A percentile compares a stretch with the other conserved stretches of the same genome.
These are phyloP conservation scores for Tolypocladium paradoxum DNA, from an alignment of 2,329 filamentous ascomycete species.

Conservation along the genomic window DNA sequence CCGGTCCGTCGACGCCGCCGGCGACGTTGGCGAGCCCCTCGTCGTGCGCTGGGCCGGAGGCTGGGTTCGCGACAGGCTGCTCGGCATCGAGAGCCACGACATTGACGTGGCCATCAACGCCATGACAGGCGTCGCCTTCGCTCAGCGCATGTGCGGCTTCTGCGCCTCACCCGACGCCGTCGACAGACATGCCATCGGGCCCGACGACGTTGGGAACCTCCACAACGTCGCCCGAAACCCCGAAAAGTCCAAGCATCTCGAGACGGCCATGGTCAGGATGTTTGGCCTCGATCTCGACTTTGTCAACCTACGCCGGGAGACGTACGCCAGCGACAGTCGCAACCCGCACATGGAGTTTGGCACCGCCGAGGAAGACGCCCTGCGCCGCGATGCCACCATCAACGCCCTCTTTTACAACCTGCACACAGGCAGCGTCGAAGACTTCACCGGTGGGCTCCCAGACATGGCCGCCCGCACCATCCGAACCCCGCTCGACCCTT, in stretches of 20 bases:
- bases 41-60: slow-evolving; percentile 72
- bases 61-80: slow-evolving; percentile 78
- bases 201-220: slow-evolving; percentile 58
- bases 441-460: slow-evolving; percentile 68
- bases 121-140: slow-evolving; percentile 73
- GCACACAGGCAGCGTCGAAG: slow-evolving; percentile 67
- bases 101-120: slow-evolving; percentile 79
- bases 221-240: slow-evolving; percentile 89
- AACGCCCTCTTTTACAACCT: slow-evolving; percentile 97
- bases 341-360: slow-evolving; percentile 93
- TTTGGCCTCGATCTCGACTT: slow-evolving; percentile 86
- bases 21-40: slow-evolving; percentile 40
- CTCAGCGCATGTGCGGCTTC: slow-evolving; percentile 56
- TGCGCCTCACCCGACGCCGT: slow-evolving; percentile 50
- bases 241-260: slow-evolving; percentile 92
- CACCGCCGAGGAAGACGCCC: slow-evolving; percentile 79
- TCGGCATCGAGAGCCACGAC: slow-evolving; percentile 62
- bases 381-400: slow-evolving; percentile 82
- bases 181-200: slow-evolving; percentile 46
- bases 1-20: slow-evolving; percentile 40
- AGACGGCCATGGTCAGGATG: slow-evolving; percentile 78
- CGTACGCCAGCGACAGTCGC: slow-evolving; percentile 77
- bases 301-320: slow-evolving; percentile 88
- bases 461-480: slow-evolving; percentile 68
- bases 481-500: slow-evolving; percentile 74